Evolutionary conservation across 1,284 basidiomycete genomes (phyloP).

Genomic region (Trichosporon coremiiforme): DNA sequence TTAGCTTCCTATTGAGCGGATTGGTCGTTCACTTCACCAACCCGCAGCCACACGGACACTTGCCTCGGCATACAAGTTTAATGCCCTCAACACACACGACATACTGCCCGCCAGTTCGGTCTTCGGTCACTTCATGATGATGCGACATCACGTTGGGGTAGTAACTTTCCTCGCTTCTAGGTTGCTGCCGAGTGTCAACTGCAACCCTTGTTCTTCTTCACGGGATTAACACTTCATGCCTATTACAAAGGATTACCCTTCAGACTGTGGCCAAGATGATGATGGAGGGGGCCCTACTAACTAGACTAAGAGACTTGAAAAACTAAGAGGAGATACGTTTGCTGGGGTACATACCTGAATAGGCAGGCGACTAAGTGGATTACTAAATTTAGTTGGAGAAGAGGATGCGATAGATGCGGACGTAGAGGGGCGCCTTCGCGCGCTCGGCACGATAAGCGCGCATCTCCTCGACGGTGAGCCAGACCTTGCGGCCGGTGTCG

Average conservation of each 20-base stretch:
- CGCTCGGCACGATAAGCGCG: constrained; percentile 41
- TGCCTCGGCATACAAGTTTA: not conserved
- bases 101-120: no score
- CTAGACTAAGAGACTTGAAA: constrained; percentile 11
- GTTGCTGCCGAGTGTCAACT: no score
- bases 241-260: constrained; percentile 12
- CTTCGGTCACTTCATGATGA: no score
- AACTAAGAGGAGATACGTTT: constrained; percentile 7
- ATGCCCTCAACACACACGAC: no score
- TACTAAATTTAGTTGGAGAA: constrained; percentile 35
- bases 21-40: no score
- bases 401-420: constrained; percentile 47
- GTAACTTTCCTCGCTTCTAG: no score
- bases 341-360: not conserved
- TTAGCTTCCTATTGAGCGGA: no score
- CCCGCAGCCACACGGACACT: not conserved
- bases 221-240: constrained; percentile 18
- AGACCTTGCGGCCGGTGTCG: constrained; percentile 57
- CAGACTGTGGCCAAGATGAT: constrained; percentile 10
- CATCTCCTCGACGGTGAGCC: constrained; percentile 57
- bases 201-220: not conserved
- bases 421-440: constrained; percentile 41
- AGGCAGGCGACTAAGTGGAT: not conserved
- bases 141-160: no score
- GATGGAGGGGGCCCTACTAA: constrained; percentile 11